Base-by-base conservation (phyloP, 345 rosid genomes). In the Eucalyptus coolabah region DNA sequence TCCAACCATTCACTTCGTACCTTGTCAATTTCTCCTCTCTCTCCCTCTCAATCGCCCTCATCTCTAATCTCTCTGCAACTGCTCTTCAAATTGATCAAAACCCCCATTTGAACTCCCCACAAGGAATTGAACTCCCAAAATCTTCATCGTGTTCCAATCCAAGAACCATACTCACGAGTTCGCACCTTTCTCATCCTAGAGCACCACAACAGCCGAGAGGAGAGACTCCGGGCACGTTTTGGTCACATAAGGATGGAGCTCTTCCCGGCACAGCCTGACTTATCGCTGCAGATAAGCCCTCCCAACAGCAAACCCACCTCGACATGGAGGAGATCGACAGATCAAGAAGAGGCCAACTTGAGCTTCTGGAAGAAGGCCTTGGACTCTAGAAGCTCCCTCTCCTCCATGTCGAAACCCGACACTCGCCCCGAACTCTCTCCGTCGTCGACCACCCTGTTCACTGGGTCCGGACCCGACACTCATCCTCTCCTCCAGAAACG, bases 221-320 rank as follows among this genome's bases (percentile, higher is more conserved):
- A 87, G 89, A 37, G 81, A 19, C 56, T 42, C 87, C 87, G 47
- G 85, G 47, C 30, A 21, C 45, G 47, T 77, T 40, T 77, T 26
- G 47, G 17, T 89, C 50, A 34, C 12, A 63, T 14, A 50, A 59
- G 50, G 86, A 96, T 96, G 98, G 98, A 96, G 93, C 89, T 96
- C 54, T 96, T 96, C 91, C 96, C 97, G 45, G 96, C 97, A 54
- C 98, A 96, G 85, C 98, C 98, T 45, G 97, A 96, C 91, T 93
- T 95, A 40, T 92, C 96, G 53, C 93, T 96, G 21, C 97, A 94
- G 90, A 95, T 92, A 90, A 93, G 97, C 92, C 98, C 96, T 59
- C 98, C 95, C 44, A 95, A 92, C 94, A 63, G 91, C 92, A 96
- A 96, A 91, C 93, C 96, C 82, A 63, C 96, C 44, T 91, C 98